Evolutionary conservation across 1,284 basidiomycete genomes (phyloP).

Genomic region (Fistulina hepatica): DNA sequence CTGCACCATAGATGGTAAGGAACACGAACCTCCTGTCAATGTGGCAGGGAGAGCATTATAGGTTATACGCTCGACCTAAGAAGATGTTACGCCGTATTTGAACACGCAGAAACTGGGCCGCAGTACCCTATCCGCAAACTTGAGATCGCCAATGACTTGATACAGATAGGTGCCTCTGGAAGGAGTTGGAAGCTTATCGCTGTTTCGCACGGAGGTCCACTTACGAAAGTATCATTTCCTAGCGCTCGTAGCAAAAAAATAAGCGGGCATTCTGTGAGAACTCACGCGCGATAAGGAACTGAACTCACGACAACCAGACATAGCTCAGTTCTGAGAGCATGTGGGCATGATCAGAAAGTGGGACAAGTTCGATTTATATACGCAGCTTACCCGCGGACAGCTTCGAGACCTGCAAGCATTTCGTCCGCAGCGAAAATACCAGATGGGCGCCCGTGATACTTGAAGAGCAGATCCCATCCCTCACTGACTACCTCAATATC

Average conservation of each 20-base stretch:
- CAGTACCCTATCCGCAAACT: conserved; percentile 41
- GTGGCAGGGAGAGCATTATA: conserved; percentile 49
- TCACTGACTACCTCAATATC: conserved; percentile 41
- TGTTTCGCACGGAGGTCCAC: conserved; percentile 11
- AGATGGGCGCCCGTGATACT: conserved; percentile 50
- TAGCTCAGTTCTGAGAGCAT: conserved; percentile 36
- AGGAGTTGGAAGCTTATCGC: conserved; percentile 1
- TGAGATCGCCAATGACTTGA: conserved; percentile 45
- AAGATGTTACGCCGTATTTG: neutral
- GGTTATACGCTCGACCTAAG: conserved; percentile 45
- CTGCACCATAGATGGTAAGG: neutral
- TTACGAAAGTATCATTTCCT: conserved; percentile 56
- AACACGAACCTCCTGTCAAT: conserved; percentile 33
- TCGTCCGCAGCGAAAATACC: conserved; percentile 51
- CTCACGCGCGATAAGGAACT: neutral
- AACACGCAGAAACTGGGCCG: neutral
- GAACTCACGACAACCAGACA: conserved; percentile 44
- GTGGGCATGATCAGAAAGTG: too few relatives aligned
- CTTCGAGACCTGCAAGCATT: conserved; percentile 44
- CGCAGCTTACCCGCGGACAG: conserved; percentile 38
- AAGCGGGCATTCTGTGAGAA: neutral
- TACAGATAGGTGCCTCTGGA: conserved; percentile 43
- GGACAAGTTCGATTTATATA: neutral
- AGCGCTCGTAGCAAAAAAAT: conserved; percentile 1
- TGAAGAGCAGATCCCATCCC: conserved; percentile 47